Evolutionary conservation across 2,329 filamentous ascomycete species (phyloP).

Genomic region (Trichoderma sp.): DNA sequence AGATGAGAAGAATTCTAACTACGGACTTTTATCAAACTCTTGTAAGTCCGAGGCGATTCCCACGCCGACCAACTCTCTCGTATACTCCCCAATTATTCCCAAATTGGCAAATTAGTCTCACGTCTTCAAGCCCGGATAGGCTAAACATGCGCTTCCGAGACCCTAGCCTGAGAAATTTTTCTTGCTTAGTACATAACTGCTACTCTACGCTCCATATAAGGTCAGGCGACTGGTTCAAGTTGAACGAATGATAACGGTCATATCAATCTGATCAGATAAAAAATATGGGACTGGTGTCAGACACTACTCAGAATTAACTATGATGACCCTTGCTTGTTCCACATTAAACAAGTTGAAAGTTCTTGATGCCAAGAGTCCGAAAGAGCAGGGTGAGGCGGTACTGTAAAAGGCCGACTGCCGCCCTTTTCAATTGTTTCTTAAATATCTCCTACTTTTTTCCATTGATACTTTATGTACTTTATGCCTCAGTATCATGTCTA

Average conservation of each 20-base stretch:
- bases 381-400: neutral
- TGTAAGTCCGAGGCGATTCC: neutral
- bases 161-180: neutral
- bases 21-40: neutral
- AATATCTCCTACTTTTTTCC: neutral
- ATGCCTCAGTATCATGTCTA: neutral
- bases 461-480: neutral
- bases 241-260: neutral
- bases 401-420: neutral
- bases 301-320: neutral
- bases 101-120: neutral
- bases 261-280: slow-evolving; percentile 13
- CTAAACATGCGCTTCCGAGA: neutral
- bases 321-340: neutral
- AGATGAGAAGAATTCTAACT: neutral
- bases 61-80: neutral
- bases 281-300: neutral
- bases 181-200: neutral
- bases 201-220: neutral
- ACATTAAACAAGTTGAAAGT: neutral
- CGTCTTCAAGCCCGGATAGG: neutral
- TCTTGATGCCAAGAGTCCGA: neutral
- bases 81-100: neutral
- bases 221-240: neutral
- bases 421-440: neutral